A percentile compares a stretch with the other conserved stretches of the same genome.
Evolutionary conservation across 2,329 filamentous ascomycete genomes (phyloP).

Genomic region (Paracamarosporium sp.): DNA sequence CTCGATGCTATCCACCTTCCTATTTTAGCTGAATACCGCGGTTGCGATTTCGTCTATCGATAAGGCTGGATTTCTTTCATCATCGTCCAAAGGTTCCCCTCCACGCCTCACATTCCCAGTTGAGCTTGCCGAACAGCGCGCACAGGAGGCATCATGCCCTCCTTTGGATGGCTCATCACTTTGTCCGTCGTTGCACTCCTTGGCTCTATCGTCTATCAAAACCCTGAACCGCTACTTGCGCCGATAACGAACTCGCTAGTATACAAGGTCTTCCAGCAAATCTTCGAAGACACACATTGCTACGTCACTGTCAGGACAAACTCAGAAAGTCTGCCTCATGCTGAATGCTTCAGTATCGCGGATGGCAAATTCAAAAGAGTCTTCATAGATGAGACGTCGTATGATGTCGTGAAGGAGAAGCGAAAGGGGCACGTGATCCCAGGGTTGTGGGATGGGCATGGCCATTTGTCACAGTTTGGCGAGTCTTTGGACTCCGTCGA

Average conservation of each 20-base stretch:
- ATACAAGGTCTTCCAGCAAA: constrained; percentile 28
- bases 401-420: constrained; percentile 38
- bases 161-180: constrained; percentile 27
- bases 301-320: constrained; percentile 56
- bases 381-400: constrained; percentile 44
- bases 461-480: constrained; percentile 70
- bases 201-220: constrained; percentile 36
- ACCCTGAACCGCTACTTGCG: constrained; percentile 22
- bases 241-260: constrained; percentile 23
- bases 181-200: constrained; percentile 33
- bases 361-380: constrained; percentile 61
- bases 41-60: constrained; percentile 12
- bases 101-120: not conserved
- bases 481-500: constrained; percentile 72
- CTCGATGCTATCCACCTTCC: constrained; percentile 10
- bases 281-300: constrained; percentile 47
- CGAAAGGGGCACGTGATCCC: constrained; percentile 65
- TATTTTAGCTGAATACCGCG: constrained; percentile 5
- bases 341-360: constrained; percentile 63
- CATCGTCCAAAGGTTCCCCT: not conserved
- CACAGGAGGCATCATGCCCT: constrained; percentile 24
- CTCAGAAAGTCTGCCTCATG: constrained; percentile 40
- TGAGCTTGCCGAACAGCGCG: not conserved
- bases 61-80: constrained; percentile 6
- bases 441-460: constrained; percentile 75